These are phyloP conservation scores for Cercospora zeae-maydis DNA, from an alignment of 2,329 filamentous ascomycete species.

Conservation along the genomic window DNA sequence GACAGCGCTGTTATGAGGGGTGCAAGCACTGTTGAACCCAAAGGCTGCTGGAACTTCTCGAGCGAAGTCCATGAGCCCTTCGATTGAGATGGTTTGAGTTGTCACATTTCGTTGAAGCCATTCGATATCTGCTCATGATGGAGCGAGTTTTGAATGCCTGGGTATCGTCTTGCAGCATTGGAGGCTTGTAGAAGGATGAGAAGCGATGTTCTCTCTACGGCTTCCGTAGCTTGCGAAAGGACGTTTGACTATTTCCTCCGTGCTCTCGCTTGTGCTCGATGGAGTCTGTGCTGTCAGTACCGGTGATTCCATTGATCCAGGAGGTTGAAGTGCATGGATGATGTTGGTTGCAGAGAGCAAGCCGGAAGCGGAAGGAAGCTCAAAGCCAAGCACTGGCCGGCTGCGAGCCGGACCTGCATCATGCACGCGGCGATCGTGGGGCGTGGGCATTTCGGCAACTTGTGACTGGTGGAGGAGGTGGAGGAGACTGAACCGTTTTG, in stretches of 20 bases:
- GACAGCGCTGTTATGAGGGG: background rate
- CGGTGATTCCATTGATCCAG: background rate
- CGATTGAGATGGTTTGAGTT: background rate
- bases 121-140: background rate
- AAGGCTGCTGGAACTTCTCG: background rate
- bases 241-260: no score
- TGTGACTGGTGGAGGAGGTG: no score
- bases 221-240: no score
- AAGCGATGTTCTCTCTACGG: background rate
- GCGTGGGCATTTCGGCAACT: background rate
- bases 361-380: constrained; percentile 1
- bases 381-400: background rate
- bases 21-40: background rate
- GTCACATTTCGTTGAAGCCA: background rate
- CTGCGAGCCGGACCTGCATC: background rate
- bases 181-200: background rate
- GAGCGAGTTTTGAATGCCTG: background rate
- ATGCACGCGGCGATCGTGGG: constrained; percentile 2
- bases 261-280: no score
- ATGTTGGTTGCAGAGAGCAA: background rate
- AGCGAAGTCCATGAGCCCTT: background rate
- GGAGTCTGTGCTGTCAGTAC: no score
- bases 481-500: background rate
- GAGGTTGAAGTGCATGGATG: background rate
- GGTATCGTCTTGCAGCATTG: background rate